Percentiles rank a stretch among this genome's conserved stretches.
These are phyloP conservation scores for Castanea crenata DNA, from an alignment of 306 rosid species.

Conservation along the genomic window DNA sequence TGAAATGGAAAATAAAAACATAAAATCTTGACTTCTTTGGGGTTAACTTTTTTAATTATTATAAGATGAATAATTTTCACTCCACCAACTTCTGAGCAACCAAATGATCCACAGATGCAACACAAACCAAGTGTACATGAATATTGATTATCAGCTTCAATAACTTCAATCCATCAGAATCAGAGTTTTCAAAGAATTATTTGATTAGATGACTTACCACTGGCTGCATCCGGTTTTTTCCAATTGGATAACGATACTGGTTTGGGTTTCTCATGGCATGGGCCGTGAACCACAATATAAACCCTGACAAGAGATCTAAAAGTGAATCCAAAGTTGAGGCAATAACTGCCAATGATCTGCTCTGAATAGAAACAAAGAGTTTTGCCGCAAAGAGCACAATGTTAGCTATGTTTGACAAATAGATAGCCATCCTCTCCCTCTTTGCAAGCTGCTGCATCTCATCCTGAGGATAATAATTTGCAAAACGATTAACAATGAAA, in stretches of 20 bases:
- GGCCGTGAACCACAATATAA: conserved; percentile 78
- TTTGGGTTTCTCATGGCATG: conserved; percentile 66
- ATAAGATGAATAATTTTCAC: no score
- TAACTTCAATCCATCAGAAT: no score
- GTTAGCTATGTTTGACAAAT: conserved; percentile 52
- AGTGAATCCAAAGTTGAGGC: conserved; percentile 86
- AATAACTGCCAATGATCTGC: conserved; percentile 68
- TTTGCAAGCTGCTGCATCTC: conserved; percentile 62
- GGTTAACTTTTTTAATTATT: no score
- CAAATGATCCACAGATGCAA: no score
- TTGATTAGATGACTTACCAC: conserved; percentile 40
- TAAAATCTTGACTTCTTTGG: no score
- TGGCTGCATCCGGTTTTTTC: conserved; percentile 87
- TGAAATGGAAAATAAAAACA: no score
- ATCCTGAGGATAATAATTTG: conserved; percentile 38
- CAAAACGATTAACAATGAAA: no score
- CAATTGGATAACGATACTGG: conserved; percentile 68
- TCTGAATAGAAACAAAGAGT: conserved; percentile 59
- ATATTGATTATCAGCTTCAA: no score
- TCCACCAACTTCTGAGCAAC: no score
- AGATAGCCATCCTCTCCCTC: conserved; percentile 57
- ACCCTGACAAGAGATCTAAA: conserved; percentile 77
- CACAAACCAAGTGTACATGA: no score
- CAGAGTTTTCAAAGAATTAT: no score
- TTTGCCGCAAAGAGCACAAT: conserved; percentile 63